Percentiles rank a stretch among this genome's conserved stretches.
These are phyloP conservation scores for Rhizopus microsporus DNA, from an alignment of 371 early-diverging fungal genomes.

Conservation along the genomic window DNA sequence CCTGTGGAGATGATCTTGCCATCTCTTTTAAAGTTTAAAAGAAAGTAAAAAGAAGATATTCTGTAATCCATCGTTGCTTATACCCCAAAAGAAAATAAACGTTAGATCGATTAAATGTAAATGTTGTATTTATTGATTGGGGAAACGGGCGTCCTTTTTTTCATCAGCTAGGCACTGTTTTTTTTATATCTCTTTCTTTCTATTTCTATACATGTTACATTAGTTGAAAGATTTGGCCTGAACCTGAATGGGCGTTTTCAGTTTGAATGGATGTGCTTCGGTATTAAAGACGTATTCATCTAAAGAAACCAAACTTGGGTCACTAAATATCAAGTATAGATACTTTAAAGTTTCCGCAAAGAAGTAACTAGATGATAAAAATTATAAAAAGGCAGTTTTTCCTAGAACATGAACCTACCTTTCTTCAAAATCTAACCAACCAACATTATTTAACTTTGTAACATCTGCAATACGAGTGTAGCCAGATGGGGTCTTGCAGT, in stretches of 20 bases:
- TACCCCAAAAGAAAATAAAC: too few species aligned
- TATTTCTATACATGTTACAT: not conserved
- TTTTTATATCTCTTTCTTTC: not conserved
- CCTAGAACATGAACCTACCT: constrained; percentile 29
- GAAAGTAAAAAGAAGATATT: constrained; percentile 12
- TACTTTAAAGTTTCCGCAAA: constrained; percentile 93
- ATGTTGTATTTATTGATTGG: too few species aligned
- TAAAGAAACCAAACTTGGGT: constrained; percentile 61
- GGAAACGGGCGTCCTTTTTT: too few species aligned
- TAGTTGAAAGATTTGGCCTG: constrained; percentile 30
- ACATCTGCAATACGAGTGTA: constrained; percentile 67
- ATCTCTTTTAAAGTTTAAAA: constrained; percentile 28
- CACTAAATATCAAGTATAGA: constrained; percentile 81
- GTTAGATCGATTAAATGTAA: too few species aligned
- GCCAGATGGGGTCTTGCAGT: constrained; percentile 59
- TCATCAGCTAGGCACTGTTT: too few species aligned
- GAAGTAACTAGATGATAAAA: constrained; percentile 63
- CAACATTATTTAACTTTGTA: constrained; percentile 24
- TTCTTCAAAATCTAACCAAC: constrained; percentile 39
- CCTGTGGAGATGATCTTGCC: constrained; percentile 33
- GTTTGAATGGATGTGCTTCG: constrained; percentile 74
- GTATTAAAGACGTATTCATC: constrained; percentile 78
- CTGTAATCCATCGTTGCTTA: too few species aligned
- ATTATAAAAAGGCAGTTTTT: constrained; percentile 7
- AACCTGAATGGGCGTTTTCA: constrained; percentile 27